These are phyloP conservation scores for Lepidium aucheri DNA, from an alignment of 345 rosid genomes.

Conservation along the genomic window DNA sequence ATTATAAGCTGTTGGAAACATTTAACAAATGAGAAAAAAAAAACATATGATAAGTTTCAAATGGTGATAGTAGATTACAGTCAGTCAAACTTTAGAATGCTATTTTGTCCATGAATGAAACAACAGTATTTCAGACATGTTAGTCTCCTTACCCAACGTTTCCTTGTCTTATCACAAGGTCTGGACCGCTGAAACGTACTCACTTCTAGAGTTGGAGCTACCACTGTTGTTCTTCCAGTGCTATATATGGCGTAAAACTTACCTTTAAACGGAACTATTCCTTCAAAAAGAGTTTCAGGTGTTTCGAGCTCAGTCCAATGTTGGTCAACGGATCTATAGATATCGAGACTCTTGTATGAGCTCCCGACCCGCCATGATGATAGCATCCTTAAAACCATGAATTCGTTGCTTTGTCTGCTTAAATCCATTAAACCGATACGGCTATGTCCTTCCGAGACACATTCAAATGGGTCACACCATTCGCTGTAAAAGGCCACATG, in stretches of 20 bases:
- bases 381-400: background rate
- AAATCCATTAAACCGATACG: background rate
- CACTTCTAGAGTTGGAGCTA: constrained; percentile 1
- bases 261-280: background rate
- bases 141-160: too few relatives aligned
- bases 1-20: constrained; percentile 9
- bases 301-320: constrained; percentile 12
- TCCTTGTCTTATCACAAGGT: too few relatives aligned
- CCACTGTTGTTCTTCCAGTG: constrained; percentile 7
- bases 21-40: background rate
- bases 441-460: background rate
- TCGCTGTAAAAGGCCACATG: constrained; percentile 7
- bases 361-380: background rate
- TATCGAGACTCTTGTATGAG: background rate
- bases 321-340: constrained; percentile 1
- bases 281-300: background rate
- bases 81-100: too few relatives aligned
- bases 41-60: too few relatives aligned
- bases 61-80: too few relatives aligned
- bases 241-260: constrained; percentile 1
- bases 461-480: background rate
- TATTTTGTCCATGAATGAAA: too few relatives aligned
- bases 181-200: background rate
- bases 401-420: background rate
- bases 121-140: too few relatives aligned